Evolutionary conservation across 257 asterid genomes (phyloP).

Genomic region (Solanum sitiens): DNA sequence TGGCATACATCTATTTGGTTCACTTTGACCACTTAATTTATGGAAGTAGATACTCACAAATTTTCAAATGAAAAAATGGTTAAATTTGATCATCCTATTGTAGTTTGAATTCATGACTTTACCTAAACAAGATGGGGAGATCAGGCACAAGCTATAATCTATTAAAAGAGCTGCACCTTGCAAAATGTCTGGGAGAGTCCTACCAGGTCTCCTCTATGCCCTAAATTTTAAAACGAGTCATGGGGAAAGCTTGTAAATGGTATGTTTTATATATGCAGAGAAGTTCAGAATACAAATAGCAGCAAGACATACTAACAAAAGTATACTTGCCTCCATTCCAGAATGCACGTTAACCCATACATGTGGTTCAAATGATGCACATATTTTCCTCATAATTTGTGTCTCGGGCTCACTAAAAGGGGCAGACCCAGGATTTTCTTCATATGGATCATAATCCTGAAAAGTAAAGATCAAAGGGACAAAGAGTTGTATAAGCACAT

Average conservation of each 20-base stretch:
- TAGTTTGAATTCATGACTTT: background rate
- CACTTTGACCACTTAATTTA: background rate
- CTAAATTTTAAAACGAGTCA: background rate
- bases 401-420: conserved; percentile 98
- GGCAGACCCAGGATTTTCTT: conserved; percentile 88
- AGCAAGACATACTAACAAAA: conserved; percentile 4
- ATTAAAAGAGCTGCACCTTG: background rate
- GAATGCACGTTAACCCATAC: conserved; percentile 98
- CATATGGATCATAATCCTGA: conserved; percentile 94
- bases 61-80: background rate
- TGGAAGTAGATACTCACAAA: background rate
- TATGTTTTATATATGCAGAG: background rate
- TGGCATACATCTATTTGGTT: background rate
- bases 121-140: background rate
- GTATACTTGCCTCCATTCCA: conserved; percentile 85
- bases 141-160: background rate
- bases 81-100: background rate
- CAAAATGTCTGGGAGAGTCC: background rate
- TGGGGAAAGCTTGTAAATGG: background rate
- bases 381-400: conserved; percentile 77
- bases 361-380: conserved; percentile 84
- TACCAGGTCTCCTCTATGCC: background rate
- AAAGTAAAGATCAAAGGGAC: background rate
- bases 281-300: background rate
- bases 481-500: conserved; percentile 12